A percentile compares a stretch with the other conserved stretches of the same genome.
Evolutionary conservation across 768 basidiomycete species (phyloP).

Genomic region (Suillus tomentosus): DNA sequence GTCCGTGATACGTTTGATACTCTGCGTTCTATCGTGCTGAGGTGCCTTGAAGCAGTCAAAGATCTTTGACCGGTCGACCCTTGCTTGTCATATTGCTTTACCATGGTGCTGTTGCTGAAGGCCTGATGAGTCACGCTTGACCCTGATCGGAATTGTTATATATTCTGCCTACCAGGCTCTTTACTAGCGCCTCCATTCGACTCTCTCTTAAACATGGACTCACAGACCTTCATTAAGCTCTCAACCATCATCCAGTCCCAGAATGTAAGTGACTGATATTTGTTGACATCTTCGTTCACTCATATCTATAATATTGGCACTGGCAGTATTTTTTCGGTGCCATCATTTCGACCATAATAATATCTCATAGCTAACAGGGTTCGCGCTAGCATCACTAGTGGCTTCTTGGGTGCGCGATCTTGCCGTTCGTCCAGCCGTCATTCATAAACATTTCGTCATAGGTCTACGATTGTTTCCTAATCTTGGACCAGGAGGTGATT

Average conservation of each 20-base stretch:
- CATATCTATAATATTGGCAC: not conserved
- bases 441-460: not conserved
- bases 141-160: not conserved
- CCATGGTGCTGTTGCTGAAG: not conserved
- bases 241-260: not conserved
- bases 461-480: slow-evolving; percentile 3
- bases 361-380: not conserved
- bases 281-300: not conserved
- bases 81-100: not conserved
- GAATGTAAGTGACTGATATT: not conserved
- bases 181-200: not conserved
- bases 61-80: not conserved
- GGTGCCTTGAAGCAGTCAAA: not conserved
- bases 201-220: not conserved
- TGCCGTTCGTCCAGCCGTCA: not conserved
- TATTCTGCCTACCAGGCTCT: not conserved
- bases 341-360: not conserved
- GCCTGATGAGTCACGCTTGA: not conserved
- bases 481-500: slow-evolving; percentile 5
- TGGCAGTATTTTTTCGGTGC: slow-evolving; percentile 1
- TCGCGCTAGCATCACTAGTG: not conserved
- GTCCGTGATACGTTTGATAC: not conserved
- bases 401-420: not conserved
- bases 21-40: not conserved
- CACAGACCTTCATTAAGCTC: not conserved